Evolutionary conservation across 2,329 filamentous ascomycete genomes (phyloP).

Genomic region (Phialemonium atrogriseum): DNA sequence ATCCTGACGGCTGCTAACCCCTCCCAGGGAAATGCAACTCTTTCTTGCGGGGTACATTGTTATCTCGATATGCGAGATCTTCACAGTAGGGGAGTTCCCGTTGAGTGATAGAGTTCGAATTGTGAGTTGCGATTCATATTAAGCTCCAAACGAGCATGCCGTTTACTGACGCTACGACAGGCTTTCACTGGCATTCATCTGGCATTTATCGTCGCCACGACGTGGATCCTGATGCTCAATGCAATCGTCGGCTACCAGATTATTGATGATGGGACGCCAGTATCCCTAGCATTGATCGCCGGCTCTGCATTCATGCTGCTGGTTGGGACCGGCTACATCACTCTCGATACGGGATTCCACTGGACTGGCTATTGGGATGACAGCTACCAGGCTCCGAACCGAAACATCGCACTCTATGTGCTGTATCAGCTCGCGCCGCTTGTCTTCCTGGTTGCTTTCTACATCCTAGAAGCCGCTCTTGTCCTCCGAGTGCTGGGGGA

Average conservation of each 20-base stretch:
- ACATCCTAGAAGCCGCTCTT: conserved; percentile 72
- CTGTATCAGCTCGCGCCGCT: conserved; percentile 87
- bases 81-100: conserved; percentile 86
- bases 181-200: conserved; percentile 87
- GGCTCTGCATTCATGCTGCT: conserved; percentile 66
- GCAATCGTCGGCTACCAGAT: conserved; percentile 88
- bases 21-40: conserved; percentile 81
- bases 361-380: conserved; percentile 74
- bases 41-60: conserved; percentile 83
- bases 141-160: too few relatives aligned
- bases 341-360: conserved; percentile 80
- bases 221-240: conserved; percentile 88
- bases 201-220: conserved; percentile 77
- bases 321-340: conserved; percentile 89
- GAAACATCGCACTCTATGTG: conserved; percentile 82
- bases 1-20: conserved; percentile 14
- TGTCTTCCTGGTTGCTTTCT: conserved; percentile 82
- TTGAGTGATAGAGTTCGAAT: conserved; percentile 61
- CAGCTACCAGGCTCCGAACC: conserved; percentile 51
- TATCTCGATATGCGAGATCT: conserved; percentile 91
- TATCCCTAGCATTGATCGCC: conserved; percentile 70
- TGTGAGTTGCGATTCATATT: conserved; percentile 45
- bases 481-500: conserved; percentile 84
- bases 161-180: conserved; percentile 31
- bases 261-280: conserved; percentile 81